phyloP scores from a whole-genome alignment of 768 basidiomycete species.

The Boletus sensibilis region DNA sequence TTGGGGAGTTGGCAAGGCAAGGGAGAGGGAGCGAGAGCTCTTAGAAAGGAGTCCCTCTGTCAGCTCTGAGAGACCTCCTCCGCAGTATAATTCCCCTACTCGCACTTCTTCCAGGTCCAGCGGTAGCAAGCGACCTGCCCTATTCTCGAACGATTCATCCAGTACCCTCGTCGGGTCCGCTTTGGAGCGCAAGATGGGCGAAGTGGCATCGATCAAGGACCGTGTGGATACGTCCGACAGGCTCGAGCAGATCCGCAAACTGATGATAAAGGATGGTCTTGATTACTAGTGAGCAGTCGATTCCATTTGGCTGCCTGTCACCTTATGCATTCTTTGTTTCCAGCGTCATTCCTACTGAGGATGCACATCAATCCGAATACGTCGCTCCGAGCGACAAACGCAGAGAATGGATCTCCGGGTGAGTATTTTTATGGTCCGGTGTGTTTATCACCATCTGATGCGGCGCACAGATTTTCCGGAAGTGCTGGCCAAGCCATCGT shows the following conservation, averaged over 20 bases:
- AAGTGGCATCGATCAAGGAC: conserved; percentile 53
- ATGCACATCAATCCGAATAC: conserved; percentile 83
- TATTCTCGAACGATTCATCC: conserved; percentile 60
- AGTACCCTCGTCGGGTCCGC: conserved; percentile 77
- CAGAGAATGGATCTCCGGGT: conserved; percentile 77
- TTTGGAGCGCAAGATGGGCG: conserved; percentile 65
- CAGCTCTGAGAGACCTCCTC: conserved; percentile 40
- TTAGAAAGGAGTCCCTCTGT: conserved; percentile 34
- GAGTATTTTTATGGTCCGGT: conserved; percentile 35
- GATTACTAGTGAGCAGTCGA: conserved; percentile 68
- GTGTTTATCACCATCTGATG: conserved; percentile 19
- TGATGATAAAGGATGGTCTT: conserved; percentile 65
- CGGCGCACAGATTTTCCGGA: conserved; percentile 52
- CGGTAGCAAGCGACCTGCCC: conserved; percentile 40
- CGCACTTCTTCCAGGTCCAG: conserved; percentile 42
- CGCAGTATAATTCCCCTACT: conserved; percentile 31
- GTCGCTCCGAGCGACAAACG: conserved; percentile 75
- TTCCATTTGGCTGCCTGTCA: neutral
- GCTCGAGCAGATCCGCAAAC: conserved; percentile 58
- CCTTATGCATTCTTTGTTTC: conserved; percentile 9
- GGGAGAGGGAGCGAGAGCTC: conserved; percentile 41
- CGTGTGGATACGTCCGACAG: conserved; percentile 58
- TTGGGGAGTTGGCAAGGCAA: conserved; percentile 62
- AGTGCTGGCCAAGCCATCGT: conserved; percentile 72
- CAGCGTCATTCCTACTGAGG: conserved; percentile 75